Percentiles rank a stretch among this genome's conserved stretches.
phyloP scores from a whole-genome alignment of 495 filamentous ascomycete species.

The Penicillium lagena region DNA sequence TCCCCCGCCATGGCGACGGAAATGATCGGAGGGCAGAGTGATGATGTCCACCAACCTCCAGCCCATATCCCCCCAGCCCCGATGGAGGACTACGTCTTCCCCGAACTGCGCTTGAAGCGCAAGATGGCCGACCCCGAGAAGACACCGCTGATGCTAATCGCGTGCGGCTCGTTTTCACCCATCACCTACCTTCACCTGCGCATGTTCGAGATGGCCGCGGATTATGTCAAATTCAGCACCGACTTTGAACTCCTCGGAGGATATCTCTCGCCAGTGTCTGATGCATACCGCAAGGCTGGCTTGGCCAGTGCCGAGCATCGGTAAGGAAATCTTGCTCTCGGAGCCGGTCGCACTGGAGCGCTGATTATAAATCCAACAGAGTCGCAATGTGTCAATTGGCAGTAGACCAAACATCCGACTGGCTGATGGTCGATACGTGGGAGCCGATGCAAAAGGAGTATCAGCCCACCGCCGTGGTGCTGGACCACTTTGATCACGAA shows the following conservation, averaged over 20 bases:
- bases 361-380: conserved; percentile 11
- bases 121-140: conserved; percentile 62
- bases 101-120: conserved; percentile 59
- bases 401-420: conserved; percentile 64
- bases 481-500: conserved; percentile 85
- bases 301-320: conserved; percentile 70
- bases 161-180: conserved; percentile 86
- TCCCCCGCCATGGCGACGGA: conserved; percentile 21
- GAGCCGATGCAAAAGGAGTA: conserved; percentile 70
- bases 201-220: conserved; percentile 89
- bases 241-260: conserved; percentile 82
- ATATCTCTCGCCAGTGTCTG: conserved; percentile 73
- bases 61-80: conserved; percentile 18
- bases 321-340: conserved; percentile 26
- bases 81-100: conserved; percentile 64
- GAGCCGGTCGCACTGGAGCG: background rate
- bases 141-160: conserved; percentile 76
- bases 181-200: conserved; percentile 79
- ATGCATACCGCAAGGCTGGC: conserved; percentile 88
- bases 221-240: conserved; percentile 74
- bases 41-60: conserved; percentile 22
- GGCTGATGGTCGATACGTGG: conserved; percentile 86
- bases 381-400: conserved; percentile 72
- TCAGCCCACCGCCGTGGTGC: conserved; percentile 78
- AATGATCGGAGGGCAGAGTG: conserved; percentile 23